A percentile compares a stretch with the other conserved stretches of the same genome.
phyloP scores from a whole-genome alignment of 768 basidiomycete genomes.

The Leucosporidium creatinivorum region DNA sequence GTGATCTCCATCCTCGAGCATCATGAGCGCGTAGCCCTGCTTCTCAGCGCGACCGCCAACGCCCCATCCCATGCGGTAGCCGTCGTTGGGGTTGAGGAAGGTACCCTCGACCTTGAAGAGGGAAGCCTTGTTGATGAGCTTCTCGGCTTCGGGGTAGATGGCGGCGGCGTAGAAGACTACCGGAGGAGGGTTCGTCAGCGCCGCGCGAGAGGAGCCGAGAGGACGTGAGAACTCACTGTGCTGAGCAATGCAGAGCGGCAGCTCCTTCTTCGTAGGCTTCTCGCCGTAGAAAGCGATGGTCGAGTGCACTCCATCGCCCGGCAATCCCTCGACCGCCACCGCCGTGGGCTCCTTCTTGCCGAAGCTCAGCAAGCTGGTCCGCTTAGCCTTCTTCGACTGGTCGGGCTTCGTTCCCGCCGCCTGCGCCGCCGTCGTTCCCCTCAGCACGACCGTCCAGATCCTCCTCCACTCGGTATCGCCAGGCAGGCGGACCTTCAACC shows the following conservation, averaged over 20 bases:
- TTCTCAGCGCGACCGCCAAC: constrained; percentile 59
- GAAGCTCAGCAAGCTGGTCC: constrained; percentile 21
- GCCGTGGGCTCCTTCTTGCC: constrained; percentile 15
- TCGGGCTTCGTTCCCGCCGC: background rate
- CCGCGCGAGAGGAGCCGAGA: too few relatives aligned
- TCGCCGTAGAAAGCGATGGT: constrained; percentile 53
- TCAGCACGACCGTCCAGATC: constrained; percentile 69
- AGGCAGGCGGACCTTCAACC: constrained; percentile 81
- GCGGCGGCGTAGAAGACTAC: constrained; percentile 44
- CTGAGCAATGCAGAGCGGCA: constrained; percentile 28
- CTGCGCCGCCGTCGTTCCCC: background rate
- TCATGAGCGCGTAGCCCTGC: constrained; percentile 72
- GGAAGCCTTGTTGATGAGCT: constrained; percentile 77
- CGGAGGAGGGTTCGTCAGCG: background rate
- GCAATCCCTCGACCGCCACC: constrained; percentile 12
- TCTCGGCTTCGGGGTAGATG: constrained; percentile 92
- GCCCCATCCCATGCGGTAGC: constrained; percentile 28
- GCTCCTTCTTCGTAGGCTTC: constrained; percentile 18
- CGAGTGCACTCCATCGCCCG: constrained; percentile 39
- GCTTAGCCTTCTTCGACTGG: constrained; percentile 14
- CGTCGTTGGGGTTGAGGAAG: constrained; percentile 42
- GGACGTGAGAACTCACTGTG: constrained; percentile 7
- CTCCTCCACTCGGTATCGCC: constrained; percentile 97
- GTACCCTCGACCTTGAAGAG: constrained; percentile 85
- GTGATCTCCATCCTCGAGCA: constrained; percentile 60